phyloP scores from a whole-genome alignment of 73 alveolate species.

The Durusdinium trenchii region DNA sequence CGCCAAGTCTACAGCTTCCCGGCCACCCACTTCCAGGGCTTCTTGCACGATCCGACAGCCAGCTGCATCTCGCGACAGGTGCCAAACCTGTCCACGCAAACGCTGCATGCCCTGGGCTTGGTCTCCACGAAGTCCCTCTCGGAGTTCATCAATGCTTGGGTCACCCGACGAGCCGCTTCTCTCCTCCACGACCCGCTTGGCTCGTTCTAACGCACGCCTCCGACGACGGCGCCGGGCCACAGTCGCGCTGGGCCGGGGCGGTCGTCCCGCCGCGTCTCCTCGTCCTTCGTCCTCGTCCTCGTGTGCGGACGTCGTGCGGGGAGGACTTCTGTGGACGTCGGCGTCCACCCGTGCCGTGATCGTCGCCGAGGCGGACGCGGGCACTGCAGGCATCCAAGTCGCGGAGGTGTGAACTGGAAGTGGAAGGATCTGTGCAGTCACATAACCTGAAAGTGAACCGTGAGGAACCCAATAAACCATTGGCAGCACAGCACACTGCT shows the following conservation, averaged over 20 bases:
- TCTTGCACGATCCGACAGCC: slow-evolving; percentile 90
- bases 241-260: slow-evolving; percentile 26
- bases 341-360: too few species aligned
- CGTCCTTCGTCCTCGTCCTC: too few species aligned
- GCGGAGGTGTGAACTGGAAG: too few species aligned
- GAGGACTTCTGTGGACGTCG: too few species aligned
- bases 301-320: too few species aligned
- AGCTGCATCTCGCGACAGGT: slow-evolving; percentile 22
- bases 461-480: too few species aligned
- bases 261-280: too few species aligned
- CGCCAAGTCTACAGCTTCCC: slow-evolving; percentile 51
- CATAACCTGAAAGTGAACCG: too few species aligned
- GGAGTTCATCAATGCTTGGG: slow-evolving; percentile 21
- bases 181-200: background rate
- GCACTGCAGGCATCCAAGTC: too few species aligned
- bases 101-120: background rate
- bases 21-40: slow-evolving; percentile 62
- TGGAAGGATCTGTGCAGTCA: too few species aligned
- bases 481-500: too few species aligned
- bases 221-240: slow-evolving; percentile 85
- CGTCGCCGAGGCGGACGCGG: too few species aligned
- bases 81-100: slow-evolving; percentile 62
- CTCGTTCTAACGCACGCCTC: slow-evolving; percentile 87
- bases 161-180: background rate
- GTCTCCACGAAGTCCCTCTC: slow-evolving; percentile 13